Evolutionary conservation across 176 grass and related monocot species (phyloP).

Genomic region (Guadua angustifolia): DNA sequence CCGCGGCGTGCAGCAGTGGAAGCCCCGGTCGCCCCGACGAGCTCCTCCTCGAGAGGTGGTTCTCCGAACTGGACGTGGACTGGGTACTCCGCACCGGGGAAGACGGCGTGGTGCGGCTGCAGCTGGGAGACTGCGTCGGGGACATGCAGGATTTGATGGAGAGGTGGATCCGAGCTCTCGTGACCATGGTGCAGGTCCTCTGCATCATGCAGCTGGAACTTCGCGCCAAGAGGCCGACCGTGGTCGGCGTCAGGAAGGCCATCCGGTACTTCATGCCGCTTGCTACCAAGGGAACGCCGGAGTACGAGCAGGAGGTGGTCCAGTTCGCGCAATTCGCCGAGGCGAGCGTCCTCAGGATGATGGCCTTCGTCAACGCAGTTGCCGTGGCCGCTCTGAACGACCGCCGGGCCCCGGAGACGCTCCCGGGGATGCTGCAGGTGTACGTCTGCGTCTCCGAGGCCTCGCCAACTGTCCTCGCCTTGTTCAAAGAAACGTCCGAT

Average conservation of each 20-base stretch:
- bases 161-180: slow-evolving; percentile 32
- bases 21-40: background rate
- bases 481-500: background rate
- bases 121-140: background rate
- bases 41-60: background rate
- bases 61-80: slow-evolving; percentile 30
- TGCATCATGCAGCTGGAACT: slow-evolving; percentile 19
- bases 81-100: slow-evolving; percentile 1
- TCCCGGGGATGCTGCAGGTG: slow-evolving; percentile 28
- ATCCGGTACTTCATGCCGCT: background rate
- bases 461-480: background rate
- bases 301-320: background rate
- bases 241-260: background rate
- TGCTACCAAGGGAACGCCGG: background rate
- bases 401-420: background rate
- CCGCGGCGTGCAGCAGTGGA: no score
- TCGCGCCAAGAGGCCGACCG: background rate
- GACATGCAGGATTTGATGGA: slow-evolving; percentile 17
- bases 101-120: background rate
- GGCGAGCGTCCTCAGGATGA: slow-evolving; percentile 23
- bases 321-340: slow-evolving; percentile 11
- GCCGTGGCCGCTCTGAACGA: background rate
- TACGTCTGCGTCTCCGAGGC: slow-evolving; percentile 28
- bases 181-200: slow-evolving; percentile 34
- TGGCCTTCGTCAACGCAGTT: background rate